Conservation (phyloP, 257 asterid species). For the Petunia axillaris region DNA sequence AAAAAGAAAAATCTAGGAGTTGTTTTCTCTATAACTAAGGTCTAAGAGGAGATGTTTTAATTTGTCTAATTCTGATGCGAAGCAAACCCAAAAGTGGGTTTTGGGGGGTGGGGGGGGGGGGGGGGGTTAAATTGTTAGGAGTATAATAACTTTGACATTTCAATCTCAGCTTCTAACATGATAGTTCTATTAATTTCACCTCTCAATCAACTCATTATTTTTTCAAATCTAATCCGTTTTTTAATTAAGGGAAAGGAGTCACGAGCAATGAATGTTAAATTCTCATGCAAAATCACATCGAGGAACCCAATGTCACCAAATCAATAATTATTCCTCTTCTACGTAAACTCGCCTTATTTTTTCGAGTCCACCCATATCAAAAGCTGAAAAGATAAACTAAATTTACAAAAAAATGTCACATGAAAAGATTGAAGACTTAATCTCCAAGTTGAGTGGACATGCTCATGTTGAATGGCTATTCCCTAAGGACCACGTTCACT, state of each 20-base stretch:
- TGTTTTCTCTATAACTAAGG: no score
- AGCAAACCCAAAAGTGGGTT: no score
- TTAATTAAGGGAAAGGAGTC: not conserved
- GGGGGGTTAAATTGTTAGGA: no score
- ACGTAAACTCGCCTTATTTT: not conserved
- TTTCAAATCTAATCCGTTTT: not conserved
- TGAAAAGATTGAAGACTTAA: not conserved
- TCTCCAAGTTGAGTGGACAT: conserved; percentile 22
- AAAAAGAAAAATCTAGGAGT: no score
- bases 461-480: not conserved
- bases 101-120: no score
- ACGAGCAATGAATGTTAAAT: not conserved
- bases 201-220: not conserved
- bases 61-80: no score
- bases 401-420: not conserved
- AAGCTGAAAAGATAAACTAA: not conserved
- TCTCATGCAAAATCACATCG: not conserved
- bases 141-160: no score
- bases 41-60: no score
- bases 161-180: no score
- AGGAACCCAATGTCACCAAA: not conserved
- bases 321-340: not conserved
- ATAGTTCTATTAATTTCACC: no score
- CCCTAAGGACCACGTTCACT: not conserved
- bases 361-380: no score